Conservation (phyloP, 768 basidiomycete species). For the Arthromyces matolae region DNA sequence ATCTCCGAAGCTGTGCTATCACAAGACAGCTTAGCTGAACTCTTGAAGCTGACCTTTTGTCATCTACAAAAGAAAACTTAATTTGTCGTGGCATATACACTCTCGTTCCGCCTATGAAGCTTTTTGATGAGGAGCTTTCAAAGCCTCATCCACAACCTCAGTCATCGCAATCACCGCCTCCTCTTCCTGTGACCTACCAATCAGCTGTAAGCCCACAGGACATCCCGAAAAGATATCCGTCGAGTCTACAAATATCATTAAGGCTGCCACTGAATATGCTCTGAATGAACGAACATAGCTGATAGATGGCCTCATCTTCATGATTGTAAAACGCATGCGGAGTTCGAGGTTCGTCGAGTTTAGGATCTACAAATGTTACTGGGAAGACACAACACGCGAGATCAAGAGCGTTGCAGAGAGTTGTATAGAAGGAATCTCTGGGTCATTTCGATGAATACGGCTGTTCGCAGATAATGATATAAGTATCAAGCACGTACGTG, state of each 20-base stretch:
- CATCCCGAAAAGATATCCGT: conserved; percentile 48
- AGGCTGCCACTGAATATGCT: neutral
- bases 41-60: no score
- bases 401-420: conserved; percentile 62
- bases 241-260: conserved; percentile 40
- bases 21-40: no score
- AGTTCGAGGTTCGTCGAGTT: conserved; percentile 43
- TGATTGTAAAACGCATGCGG: conserved; percentile 50
- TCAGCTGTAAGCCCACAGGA: conserved; percentile 64
- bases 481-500: conserved; percentile 30
- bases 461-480: neutral
- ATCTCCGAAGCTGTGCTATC: no score
- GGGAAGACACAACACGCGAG: conserved; percentile 59
- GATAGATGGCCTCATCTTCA: conserved; percentile 48
- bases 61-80: no score
- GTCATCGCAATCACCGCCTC: conserved; percentile 70
- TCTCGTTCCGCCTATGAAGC: no score
- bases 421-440: conserved; percentile 59
- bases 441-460: neutral
- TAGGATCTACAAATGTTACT: conserved; percentile 57
- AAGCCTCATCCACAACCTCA: conserved; percentile 55
- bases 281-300: conserved; percentile 44
- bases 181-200: conserved; percentile 66
- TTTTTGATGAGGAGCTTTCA: conserved; percentile 24
- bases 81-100: no score